Base-by-base conservation (phyloP, 768 basidiomycete species). In the Asterophora lycoperdoides region DNA sequence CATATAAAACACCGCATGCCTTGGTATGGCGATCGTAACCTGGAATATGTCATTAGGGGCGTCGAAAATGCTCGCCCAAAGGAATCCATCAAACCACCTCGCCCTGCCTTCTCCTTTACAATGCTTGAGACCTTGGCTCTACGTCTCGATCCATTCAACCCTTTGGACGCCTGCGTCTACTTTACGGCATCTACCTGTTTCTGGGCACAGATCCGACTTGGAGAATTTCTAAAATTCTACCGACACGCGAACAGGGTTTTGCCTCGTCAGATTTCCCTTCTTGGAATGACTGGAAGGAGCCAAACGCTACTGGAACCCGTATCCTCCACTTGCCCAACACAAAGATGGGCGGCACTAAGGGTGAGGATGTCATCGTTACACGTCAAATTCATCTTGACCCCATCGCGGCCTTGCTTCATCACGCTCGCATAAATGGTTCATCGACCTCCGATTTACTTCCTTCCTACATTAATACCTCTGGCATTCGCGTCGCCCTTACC, bases 151-250 rank as follows among this genome's bases (percentile, higher is more conserved):
- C 10, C 29, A 10, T 29, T 10, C 29, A 29, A 29, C 10, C 61
- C 1, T 44, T 6, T 60, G 11, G 67, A 69, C 20, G 39, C 52
- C 11, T 44, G 57, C 5, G 52, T 68, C 14, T 49, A 52, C 4
- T 59, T 57, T 2, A 54, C 52, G 3, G 65, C 67, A 2, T 37
- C 13, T 36, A 46, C 3, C 58, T 29, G 66, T 17, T 66, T 68
- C 48, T 69, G 65, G 63, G 62, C 57, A 0, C 67, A 68, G 44
- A 56, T 58, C 19, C 55, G 65, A 2, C 51, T 69, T 0, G 69
- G 69, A 1, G 66, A 70, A 43, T 37, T 70, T 0, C 52, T 67
- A 62, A 5, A 40, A 52, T 2, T 43, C 64, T 8, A 43, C n/a
- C n/a, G n/a, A n/a, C n/a, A n/a, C n/a, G n/a, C n/a, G n/a, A n/a